A percentile compares a stretch with the other conserved stretches of the same genome.
Conservation (phyloP, 192 early-diverging fungal genomes). For the Coemansia sp. region DNA sequence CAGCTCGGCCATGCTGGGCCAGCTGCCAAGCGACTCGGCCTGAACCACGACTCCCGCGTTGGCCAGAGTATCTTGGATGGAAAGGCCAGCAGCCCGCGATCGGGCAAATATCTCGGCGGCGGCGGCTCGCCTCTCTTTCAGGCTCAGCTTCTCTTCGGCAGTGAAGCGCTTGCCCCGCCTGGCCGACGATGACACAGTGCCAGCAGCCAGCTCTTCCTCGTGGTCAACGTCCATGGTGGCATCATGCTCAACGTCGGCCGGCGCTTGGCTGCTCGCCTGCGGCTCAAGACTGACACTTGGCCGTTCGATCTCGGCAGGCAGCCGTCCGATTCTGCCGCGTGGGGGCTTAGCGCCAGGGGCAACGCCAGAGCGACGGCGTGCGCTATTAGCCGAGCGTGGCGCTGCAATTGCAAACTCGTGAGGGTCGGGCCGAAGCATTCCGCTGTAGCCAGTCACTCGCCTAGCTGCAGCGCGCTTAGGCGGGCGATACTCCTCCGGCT, state of each 20-base stretch:
- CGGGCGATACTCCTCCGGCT: not conserved
- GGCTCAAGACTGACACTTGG: not conserved
- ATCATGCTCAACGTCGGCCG: not conserved
- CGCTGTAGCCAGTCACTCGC: not conserved
- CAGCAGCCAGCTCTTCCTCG: not conserved
- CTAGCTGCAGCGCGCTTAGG: not conserved
- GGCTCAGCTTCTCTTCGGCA: not conserved
- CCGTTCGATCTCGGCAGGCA: not conserved
- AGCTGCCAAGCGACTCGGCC: not conserved
- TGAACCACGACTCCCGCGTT: not conserved
- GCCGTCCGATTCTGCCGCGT: not conserved
- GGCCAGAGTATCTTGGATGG: not conserved
- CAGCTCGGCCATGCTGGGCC: slow-evolving; percentile 4
- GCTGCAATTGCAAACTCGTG: not conserved
- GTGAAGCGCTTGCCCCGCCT: not conserved
- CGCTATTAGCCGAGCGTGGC: not conserved
- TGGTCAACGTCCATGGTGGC: not conserved
- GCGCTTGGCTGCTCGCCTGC: not conserved
- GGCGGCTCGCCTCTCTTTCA: not conserved
- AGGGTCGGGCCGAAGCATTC: not conserved
- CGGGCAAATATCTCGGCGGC: not conserved
- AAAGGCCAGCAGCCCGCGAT: not conserved
- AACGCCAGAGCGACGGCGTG: not conserved
- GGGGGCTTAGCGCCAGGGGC: not conserved
- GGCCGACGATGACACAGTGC: not conserved